Evolutionary conservation across 495 filamentous ascomycete genomes (phyloP), one percentile per base, ranked within the genome.

Genomic region (Penicillium tannophilum): DNA sequence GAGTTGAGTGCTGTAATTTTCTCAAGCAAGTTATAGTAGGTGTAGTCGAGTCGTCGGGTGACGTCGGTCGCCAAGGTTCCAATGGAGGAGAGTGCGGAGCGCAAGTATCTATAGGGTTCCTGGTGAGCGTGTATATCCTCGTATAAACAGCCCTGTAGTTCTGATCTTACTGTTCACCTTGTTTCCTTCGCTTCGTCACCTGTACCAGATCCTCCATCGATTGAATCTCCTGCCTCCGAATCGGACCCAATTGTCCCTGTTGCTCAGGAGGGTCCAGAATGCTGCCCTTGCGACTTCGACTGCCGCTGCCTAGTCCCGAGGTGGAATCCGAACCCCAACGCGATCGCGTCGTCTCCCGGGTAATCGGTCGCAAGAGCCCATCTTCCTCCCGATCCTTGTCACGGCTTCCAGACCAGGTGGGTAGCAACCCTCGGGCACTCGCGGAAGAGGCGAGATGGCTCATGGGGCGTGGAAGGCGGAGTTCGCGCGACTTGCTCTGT

Each of bases 21-120:
- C 66, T 93, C 88, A 16, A 94, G 79, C 6, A 97, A 79, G 4
- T 88, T 86, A 64, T 93, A 92, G 75, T 96, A 96, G 0, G 88
- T 92, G 63, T 89, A 88, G 66, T 96, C 91, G n/a, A 97, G 82
- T 45, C 84, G 84, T 59, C 84, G 82, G 19, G 87, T 94, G 4
- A 86, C 85, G 36, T 82, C 81, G 52, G 74, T 83, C 26, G 77
- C 77, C 24, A 73, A 68, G 0, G 72, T 73, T 14, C 76, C 74
- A 43, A 78, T 72, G 1, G 72, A 69, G 8, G 70, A 64, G 20
- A 78, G 59, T n/a, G 73, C 69, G 35, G 65, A 71, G 2, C 66
- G 70, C 41, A 80, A 63, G 63, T 69, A 76, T 44, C 76, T 79
- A 51, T 28, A 43, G 9, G 39, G 14, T 41, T 41, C 16, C 39